A percentile compares a stretch with the other conserved stretches of the same genome.
Evolutionary conservation across 1,284 basidiomycete genomes (phyloP).

Genomic region (Puccinia coronata): DNA sequence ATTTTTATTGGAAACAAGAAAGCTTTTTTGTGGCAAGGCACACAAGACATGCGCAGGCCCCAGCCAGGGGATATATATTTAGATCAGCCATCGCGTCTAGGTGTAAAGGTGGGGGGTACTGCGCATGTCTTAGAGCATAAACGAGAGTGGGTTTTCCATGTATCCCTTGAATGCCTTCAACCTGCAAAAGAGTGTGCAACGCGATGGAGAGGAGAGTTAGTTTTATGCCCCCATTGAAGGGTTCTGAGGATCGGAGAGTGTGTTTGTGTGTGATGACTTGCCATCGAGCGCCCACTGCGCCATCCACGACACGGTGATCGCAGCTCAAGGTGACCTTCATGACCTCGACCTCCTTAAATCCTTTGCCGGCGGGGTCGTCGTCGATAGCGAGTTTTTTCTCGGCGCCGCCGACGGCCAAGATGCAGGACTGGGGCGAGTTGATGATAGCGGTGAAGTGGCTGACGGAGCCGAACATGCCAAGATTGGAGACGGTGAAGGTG

Average conservation of each 20-base stretch:
- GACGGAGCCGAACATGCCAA: slow-evolving; percentile 85
- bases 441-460: slow-evolving; percentile 98
- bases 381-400: slow-evolving; percentile 82
- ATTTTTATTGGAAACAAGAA: neutral
- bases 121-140: slow-evolving; percentile 55
- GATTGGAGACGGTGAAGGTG: slow-evolving; percentile 97
- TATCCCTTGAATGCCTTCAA: slow-evolving; percentile 93
- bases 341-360: slow-evolving; percentile 84
- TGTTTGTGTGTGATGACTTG: slow-evolving; percentile 56
- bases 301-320: slow-evolving; percentile 74
- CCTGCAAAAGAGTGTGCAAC: slow-evolving; percentile 50
- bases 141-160: slow-evolving; percentile 83
- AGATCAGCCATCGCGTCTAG: neutral
- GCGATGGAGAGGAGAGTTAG: neutral
- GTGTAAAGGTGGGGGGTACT: neutral
- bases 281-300: slow-evolving; percentile 83
- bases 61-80: neutral
- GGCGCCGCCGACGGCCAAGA: slow-evolving; percentile 91
- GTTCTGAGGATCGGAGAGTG: slow-evolving; percentile 39
- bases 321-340: slow-evolving; percentile 97
- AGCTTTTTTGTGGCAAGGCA: too few relatives aligned
- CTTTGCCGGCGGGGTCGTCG: slow-evolving; percentile 76
- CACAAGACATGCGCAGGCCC: too few relatives aligned
- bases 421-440: slow-evolving; percentile 97
- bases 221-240: neutral